Base-by-base conservation (phyloP, 2,329 filamentous ascomycete genomes). In the Colletotrichum shisoi region DNA sequence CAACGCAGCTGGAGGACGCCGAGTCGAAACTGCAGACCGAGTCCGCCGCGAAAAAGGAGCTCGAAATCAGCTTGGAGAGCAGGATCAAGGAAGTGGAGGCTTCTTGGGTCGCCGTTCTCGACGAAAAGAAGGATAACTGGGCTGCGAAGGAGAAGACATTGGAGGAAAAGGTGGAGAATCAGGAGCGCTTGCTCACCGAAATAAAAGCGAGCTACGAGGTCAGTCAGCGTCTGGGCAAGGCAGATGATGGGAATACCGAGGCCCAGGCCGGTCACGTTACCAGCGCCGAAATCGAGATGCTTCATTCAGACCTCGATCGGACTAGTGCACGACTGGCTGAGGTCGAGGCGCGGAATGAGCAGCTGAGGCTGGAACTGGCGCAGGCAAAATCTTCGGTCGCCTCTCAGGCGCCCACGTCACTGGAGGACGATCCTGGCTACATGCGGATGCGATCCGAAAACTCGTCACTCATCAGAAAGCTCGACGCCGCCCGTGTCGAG, bases 191-290 rank as follows among this genome's bases (percentile, higher is more conserved):
- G 45, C 80, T 99, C 72, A 97, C 91, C 74, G 96, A 99, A 77
- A 88, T 98, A 75, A 98, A 97, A 79, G 95, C 95, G 31, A 97
- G 89, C 80, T 97, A 97, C 75, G 95, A 99, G 78, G 95, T 99
- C 62, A 95, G 92, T 52, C 94, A 98, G 77, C 87, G 95, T 57
- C 83, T 99, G 57, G 94, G 90, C 58, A 90, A 89, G 71, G 87
- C 88, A 15, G 90, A 90, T 40, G 86, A 87, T 59, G 80, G 80
- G 11, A 88, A 91, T 21, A 79, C 82, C 19, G 85, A 86, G 31
- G 79, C 74, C 19, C 83, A 83, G 34, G 84, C 85, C 31, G 87
- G 85, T 39, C 87, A 89, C 64, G 91, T 95, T 58, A 91, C 91
- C 4, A 92, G 88, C 73, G 95, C 94, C 13, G 95, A 99, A 78